phyloP scores from a whole-genome alignment of 1,139 yeast genomes.

The Blastobotrys malaysiensis region DNA sequence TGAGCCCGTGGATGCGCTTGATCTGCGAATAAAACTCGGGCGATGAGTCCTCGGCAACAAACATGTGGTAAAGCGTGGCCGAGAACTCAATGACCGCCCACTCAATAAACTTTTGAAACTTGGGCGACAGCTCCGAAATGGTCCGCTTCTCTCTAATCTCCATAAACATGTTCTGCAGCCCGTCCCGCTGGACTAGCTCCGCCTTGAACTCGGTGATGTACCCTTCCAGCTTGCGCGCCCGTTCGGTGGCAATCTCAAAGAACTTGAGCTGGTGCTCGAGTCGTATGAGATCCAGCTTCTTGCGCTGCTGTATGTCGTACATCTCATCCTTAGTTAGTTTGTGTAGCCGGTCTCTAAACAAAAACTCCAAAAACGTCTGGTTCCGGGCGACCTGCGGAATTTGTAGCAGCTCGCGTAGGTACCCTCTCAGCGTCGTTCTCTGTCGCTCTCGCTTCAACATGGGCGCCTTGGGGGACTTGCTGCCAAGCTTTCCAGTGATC shows the following conservation, averaged over 20 bases:
- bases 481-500: conserved; percentile 1
- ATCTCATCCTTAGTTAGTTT: conserved; percentile 40
- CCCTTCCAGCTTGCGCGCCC: conserved; percentile 44
- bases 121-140: conserved; percentile 60
- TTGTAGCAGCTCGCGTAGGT: conserved; percentile 48
- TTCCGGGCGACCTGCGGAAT: conserved; percentile 54
- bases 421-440: conserved; percentile 71
- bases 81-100: conserved; percentile 82
- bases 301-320: conserved; percentile 52
- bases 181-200: conserved; percentile 44
- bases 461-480: conserved; percentile 3
- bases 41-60: conserved; percentile 75
- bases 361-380: conserved; percentile 47
- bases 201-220: conserved; percentile 52
- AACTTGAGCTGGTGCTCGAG: conserved; percentile 65
- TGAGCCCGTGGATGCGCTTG: conserved; percentile 59
- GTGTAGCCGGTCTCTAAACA: conserved; percentile 39
- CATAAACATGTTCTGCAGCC: conserved; percentile 48
- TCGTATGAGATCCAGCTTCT: conserved; percentile 55
- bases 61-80: conserved; percentile 72
- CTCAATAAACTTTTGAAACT: conserved; percentile 63
- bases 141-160: conserved; percentile 55
- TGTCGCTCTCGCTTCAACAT: conserved; percentile 57
- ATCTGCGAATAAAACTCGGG: conserved; percentile 66
- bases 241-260: conserved; percentile 55